Percentiles rank a stretch among this genome's conserved stretches.
phyloP scores from a whole-genome alignment of 441 rosid species.

The Pelargonium fulgidum region DNA sequence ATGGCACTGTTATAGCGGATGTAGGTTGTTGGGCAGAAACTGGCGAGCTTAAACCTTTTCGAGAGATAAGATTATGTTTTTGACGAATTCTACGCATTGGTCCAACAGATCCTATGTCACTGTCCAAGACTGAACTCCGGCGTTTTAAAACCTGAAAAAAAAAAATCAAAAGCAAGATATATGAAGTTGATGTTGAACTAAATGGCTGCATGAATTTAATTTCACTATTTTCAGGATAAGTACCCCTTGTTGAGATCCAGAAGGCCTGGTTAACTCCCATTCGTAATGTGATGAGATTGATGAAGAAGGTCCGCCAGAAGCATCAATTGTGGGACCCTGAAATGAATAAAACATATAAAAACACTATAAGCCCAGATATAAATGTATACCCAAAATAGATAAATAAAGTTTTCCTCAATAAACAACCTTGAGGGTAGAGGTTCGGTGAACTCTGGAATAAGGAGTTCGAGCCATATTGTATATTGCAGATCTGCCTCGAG shows the following conservation, averaged over 20 bases:
- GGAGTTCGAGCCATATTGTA: constrained; percentile 89
- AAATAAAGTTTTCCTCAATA: constrained; percentile 7
- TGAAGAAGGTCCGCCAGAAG: constrained; percentile 41
- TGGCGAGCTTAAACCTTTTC: constrained; percentile 37
- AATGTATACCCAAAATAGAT: constrained; percentile 11
- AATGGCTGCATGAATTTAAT: background rate
- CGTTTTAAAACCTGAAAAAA: constrained; percentile 64
- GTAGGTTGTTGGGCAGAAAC: constrained; percentile 30
- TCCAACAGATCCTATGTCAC: constrained; percentile 69
- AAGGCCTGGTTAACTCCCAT: constrained; percentile 40
- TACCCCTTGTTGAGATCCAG: constrained; percentile 65
- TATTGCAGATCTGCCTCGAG: constrained; percentile 80
- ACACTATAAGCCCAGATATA: constrained; percentile 11
- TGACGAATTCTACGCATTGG: constrained; percentile 90
- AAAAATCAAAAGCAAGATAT: constrained; percentile 13
- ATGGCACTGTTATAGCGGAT: constrained; percentile 28
- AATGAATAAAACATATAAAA: constrained; percentile 4
- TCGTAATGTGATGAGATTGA: constrained; percentile 37
- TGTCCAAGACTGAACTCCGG: constrained; percentile 67
- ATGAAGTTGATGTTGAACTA: background rate
- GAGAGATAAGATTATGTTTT: constrained; percentile 58
- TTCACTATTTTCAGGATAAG: constrained; percentile 12
- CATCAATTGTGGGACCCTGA: constrained; percentile 34
- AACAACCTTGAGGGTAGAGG: constrained; percentile 45
- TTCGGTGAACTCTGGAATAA: constrained; percentile 54